Evolutionary conservation across 257 asterid genomes (phyloP).

Genomic region (Solanum phureja): DNA sequence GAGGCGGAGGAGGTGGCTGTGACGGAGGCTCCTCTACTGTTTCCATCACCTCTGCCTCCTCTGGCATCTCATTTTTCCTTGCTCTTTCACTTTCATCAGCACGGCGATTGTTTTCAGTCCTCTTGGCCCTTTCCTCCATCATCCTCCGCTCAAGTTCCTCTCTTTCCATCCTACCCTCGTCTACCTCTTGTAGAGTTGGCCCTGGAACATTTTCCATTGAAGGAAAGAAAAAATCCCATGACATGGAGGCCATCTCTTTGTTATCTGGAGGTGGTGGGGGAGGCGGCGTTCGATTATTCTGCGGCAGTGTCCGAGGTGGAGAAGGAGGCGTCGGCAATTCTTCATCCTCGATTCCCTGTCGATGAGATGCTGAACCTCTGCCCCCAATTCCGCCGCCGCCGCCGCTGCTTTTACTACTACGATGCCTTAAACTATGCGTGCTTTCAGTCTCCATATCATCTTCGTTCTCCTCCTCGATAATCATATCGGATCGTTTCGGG

Average conservation of each 20-base stretch:
- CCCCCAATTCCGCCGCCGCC: slow-evolving; percentile 19
- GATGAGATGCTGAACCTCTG: slow-evolving; percentile 8
- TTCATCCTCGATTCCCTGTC: slow-evolving; percentile 38
- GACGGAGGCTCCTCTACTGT: slow-evolving; percentile 41
- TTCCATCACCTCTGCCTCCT: slow-evolving; percentile 38
- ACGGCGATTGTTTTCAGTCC: slow-evolving; percentile 25
- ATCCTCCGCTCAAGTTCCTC: slow-evolving; percentile 49
- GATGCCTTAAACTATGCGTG: slow-evolving; percentile 45
- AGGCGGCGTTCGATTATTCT: slow-evolving; percentile 3
- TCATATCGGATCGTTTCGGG: slow-evolving; percentile 42
- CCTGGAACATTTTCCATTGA: slow-evolving; percentile 49
- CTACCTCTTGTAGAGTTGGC: slow-evolving; percentile 56
- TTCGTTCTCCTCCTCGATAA: slow-evolving; percentile 67
- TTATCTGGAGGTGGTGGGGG: slow-evolving; percentile 36
- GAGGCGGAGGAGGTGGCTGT: slow-evolving; percentile 50
- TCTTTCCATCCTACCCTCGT: slow-evolving; percentile 38
- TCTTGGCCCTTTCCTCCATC: slow-evolving; percentile 41
- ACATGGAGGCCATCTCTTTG: slow-evolving; percentile 13
- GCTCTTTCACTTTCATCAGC: slow-evolving; percentile 7
- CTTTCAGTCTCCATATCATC: slow-evolving; percentile 47
- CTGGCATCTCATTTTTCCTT: slow-evolving; percentile 28
- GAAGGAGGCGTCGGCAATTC: slow-evolving; percentile 22
- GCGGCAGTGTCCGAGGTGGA: slow-evolving; percentile 3
- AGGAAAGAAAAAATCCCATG: slow-evolving; percentile 64
- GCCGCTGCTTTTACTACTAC: slow-evolving; percentile 36